These are phyloP conservation scores for Backusella circina DNA, from an alignment of 192 early-diverging fungal genomes.

Conservation along the genomic window DNA sequence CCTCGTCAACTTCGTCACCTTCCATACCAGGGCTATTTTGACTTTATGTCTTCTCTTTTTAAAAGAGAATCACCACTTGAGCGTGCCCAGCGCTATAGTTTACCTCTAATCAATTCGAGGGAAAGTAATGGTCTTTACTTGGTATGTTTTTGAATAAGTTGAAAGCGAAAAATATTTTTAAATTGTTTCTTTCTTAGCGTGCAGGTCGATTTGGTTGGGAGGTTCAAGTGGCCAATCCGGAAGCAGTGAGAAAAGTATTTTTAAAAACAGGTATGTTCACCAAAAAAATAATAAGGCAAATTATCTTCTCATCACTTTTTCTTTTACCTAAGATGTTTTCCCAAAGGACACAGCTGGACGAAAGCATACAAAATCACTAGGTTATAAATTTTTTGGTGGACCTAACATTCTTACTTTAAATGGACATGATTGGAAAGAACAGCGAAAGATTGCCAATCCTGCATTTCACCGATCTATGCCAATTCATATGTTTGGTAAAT, in stretches of 20 bases:
- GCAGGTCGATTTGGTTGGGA: background rate
- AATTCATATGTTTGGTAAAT: constrained; percentile 16
- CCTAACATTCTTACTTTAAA: background rate
- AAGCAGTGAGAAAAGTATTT: constrained; percentile 5
- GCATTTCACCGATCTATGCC: constrained; percentile 29
- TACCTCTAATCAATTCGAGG: background rate
- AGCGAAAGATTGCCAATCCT: constrained; percentile 15
- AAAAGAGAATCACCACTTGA: background rate
- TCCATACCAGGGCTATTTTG: background rate
- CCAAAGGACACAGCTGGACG: constrained; percentile 2
- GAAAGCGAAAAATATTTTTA: background rate
- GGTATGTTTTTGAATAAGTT: background rate
- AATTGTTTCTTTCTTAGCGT: background rate
- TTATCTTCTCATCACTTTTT: background rate
- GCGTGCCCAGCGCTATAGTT: background rate
- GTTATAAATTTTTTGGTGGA: background rate
- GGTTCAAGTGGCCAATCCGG: background rate
- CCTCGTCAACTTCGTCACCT: background rate
- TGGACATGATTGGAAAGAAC: background rate
- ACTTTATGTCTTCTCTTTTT: background rate
- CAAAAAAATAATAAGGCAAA: background rate
- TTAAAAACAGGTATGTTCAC: background rate
- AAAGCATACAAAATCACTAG: background rate
- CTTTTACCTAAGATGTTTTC: background rate
- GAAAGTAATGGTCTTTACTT: background rate